These are phyloP conservation scores for Neurospora tetraspora DNA, from an alignment of 495 filamentous ascomycete species.

Conservation along the genomic window DNA sequence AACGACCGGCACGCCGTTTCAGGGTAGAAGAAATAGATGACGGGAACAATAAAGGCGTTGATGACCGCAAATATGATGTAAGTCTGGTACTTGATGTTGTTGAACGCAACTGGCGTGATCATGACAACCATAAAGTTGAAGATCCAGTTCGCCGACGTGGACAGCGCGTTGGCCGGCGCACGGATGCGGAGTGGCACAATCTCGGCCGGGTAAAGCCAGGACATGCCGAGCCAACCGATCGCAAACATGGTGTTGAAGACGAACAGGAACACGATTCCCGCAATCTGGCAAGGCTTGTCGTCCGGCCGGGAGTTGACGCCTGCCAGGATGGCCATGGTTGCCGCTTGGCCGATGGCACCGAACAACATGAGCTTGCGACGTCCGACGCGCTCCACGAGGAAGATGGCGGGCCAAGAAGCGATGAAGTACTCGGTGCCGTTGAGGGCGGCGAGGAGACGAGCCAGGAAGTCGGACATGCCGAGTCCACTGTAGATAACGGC, in stretches of 20 bases:
- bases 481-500: constrained; percentile 55
- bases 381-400: constrained; percentile 50
- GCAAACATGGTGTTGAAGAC: constrained; percentile 40
- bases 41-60: constrained; percentile 61
- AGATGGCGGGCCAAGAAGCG: constrained; percentile 61
- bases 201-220: constrained; percentile 57
- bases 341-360: constrained; percentile 57
- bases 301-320: constrained; percentile 27
- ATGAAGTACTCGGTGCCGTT: constrained; percentile 70
- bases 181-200: constrained; percentile 64
- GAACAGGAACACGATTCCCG: constrained; percentile 46
- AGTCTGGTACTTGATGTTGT: constrained; percentile 56
- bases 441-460: constrained; percentile 59
- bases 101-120: constrained; percentile 61
- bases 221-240: constrained; percentile 46
- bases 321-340: constrained; percentile 59
- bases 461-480: constrained; percentile 35
- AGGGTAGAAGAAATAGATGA: constrained; percentile 67
- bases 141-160: constrained; percentile 55
- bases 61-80: constrained; percentile 76
- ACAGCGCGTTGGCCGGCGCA: constrained; percentile 62
- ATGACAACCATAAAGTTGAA: constrained; percentile 58
- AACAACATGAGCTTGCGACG: constrained; percentile 64
- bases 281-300: constrained; percentile 23
- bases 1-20: constrained; percentile 65